Conservation (phyloP, 2,329 filamentous ascomycete genomes). For the Monosporascus sp. region DNA sequence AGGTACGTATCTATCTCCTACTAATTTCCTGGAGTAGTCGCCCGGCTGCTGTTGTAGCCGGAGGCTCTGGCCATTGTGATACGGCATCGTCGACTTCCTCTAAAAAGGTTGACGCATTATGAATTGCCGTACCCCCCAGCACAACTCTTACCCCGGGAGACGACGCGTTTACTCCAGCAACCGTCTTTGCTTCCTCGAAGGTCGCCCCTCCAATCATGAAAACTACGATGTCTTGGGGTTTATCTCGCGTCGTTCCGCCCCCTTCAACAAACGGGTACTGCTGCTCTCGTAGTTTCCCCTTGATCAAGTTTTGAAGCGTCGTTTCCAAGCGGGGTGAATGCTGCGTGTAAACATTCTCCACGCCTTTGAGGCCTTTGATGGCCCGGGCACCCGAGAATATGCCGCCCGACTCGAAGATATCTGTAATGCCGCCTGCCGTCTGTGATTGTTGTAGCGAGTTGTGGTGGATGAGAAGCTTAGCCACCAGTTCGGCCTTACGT, state of each 20-base stretch:
- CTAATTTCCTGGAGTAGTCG: slow-evolving; percentile 58
- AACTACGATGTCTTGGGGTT: slow-evolving; percentile 92
- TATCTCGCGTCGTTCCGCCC: slow-evolving; percentile 80
- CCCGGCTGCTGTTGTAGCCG: slow-evolving; percentile 54
- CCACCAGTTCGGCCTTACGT: slow-evolving; percentile 72
- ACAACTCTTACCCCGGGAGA: slow-evolving; percentile 86
- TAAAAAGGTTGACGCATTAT: slow-evolving; percentile 83
- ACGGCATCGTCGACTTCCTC: slow-evolving; percentile 91
- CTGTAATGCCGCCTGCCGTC: slow-evolving; percentile 73
- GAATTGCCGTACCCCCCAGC: slow-evolving; percentile 79
- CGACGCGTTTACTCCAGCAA: slow-evolving; percentile 90
- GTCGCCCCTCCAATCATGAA: slow-evolving; percentile 93
- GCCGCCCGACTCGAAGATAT: slow-evolving; percentile 85
- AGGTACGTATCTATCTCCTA: slow-evolving; percentile 33
- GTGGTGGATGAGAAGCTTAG: slow-evolving; percentile 80
- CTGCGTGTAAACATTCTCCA: slow-evolving; percentile 98
- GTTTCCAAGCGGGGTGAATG: slow-evolving; percentile 84
- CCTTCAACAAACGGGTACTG: slow-evolving; percentile 94
- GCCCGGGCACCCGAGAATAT: slow-evolving; percentile 87
- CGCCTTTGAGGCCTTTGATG: slow-evolving; percentile 92
- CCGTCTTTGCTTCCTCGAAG: slow-evolving; percentile 94
- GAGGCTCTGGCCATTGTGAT: slow-evolving; percentile 73
- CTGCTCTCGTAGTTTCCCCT: slow-evolving; percentile 78
- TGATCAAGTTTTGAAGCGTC: slow-evolving; percentile 89
- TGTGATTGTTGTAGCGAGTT: slow-evolving; percentile 77